These are phyloP conservation scores for Lentinula sp. DNA, from an alignment of 768 basidiomycete genomes.

Conservation along the genomic window DNA sequence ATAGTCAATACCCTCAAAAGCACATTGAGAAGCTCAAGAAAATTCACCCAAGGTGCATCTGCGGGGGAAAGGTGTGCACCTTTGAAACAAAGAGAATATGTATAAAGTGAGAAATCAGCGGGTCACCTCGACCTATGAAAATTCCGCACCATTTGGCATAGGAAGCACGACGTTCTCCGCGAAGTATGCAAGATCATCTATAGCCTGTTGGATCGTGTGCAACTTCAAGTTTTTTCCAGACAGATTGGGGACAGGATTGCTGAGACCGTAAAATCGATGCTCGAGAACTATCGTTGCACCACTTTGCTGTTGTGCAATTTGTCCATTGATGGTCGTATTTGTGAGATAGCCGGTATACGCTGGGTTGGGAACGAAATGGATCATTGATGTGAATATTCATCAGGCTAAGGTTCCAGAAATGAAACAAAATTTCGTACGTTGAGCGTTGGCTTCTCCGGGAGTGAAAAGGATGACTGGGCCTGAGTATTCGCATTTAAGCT, in stretches of 20 bases:
- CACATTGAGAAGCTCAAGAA: background rate
- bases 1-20: background rate
- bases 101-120: background rate
- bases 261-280: conserved; percentile 46
- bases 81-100: background rate
- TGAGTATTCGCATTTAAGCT: background rate
- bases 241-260: conserved; percentile 40
- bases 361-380: background rate
- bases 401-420: background rate
- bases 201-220: conserved; percentile 45
- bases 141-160: conserved; percentile 35
- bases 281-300: conserved; percentile 39
- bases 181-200: conserved; percentile 46
- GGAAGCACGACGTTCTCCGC: conserved; percentile 40
- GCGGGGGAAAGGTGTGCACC: conserved; percentile 15
- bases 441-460: conserved; percentile 27
- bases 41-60: conserved; percentile 33
- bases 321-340: conserved; percentile 36
- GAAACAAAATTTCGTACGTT: conserved; percentile 12
- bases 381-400: background rate
- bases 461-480: conserved; percentile 31
- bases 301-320: conserved; percentile 35
- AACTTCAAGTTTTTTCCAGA: conserved; percentile 30
- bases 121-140: conserved; percentile 12
- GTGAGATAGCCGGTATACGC: conserved; percentile 32